Evolutionary conservation across 2,329 filamentous ascomycete species (phyloP).

Genomic region (Alternaria solani): DNA sequence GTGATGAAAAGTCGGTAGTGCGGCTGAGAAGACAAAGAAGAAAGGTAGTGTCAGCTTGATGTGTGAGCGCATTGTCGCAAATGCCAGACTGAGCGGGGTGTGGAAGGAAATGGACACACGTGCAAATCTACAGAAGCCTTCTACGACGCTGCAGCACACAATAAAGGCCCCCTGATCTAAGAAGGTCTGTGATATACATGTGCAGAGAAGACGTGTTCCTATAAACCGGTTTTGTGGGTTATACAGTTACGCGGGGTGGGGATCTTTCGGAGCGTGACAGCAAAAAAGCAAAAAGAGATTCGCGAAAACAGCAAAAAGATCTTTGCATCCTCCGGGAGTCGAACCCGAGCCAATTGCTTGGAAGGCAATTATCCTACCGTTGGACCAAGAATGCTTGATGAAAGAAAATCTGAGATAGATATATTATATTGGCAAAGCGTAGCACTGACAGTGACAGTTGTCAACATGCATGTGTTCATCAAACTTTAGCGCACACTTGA

Average conservation of each 20-base stretch:
- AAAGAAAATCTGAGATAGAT: not conserved
- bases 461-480: not conserved
- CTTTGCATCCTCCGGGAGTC: constrained; percentile 30
- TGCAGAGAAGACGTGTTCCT: too few relatives aligned
- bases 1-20: not conserved
- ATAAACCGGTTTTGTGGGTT: too few relatives aligned
- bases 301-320: constrained; percentile 24
- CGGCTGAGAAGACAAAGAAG: not conserved
- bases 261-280: not conserved
- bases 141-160: too few relatives aligned
- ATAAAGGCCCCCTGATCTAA: too few relatives aligned
- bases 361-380: constrained; percentile 36
- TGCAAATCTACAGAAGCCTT: too few relatives aligned
- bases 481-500: not conserved
- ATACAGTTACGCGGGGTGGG: too few relatives aligned
- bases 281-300: constrained; percentile 3
- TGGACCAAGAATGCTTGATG: constrained; percentile 28
- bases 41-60: not conserved
- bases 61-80: not conserved
- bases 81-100: not conserved
- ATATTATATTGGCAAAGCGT: too few relatives aligned
- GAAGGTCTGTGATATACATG: too few relatives aligned
- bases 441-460: too few relatives aligned
- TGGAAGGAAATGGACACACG: too few relatives aligned
- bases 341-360: constrained; percentile 35